Base-by-base conservation (phyloP, 371 early-diverging fungal genomes). In the Dichotomocladium elegans region DNA sequence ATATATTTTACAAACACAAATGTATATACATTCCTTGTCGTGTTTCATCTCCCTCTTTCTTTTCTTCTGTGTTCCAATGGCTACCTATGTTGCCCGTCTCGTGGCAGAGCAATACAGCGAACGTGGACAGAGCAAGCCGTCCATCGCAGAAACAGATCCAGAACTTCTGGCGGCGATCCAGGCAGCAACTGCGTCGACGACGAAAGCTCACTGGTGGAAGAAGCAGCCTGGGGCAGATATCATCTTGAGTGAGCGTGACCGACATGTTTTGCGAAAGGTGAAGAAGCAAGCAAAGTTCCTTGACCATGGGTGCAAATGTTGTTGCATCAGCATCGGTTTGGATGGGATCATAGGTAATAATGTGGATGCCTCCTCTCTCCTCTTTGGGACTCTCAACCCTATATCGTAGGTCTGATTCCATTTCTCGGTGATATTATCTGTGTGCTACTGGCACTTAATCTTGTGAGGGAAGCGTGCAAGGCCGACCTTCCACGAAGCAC, bases 271-370 rank as follows among this genome's bases (percentile, higher is more conserved):
- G 28, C 66, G 60, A 14, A 44, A 31, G 44, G 74, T 79, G 22
- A 76, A 74, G 37, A 30, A 44, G 4, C 64, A 69, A 27, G 76
- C 77, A 7, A 53, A 58, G 45, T 60, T 61, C 44, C 58, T 74
- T 4, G 79, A 76, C 45, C 50, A 53, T 48, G 78, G 74, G 2
- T 51, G 66, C 28, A 51, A 62, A 11, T 74, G 71, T 40, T 76
- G 81, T 34, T 70, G 81, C 44, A 64, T 57, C 35, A 64, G 51
- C n/a, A 45, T 81, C n/a, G 79, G 81, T 0, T 51, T 81, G 17
- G 81, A 81, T 55, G 68, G 68, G n/a, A 28, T 80, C 11, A 35
- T 80, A 21, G 80, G 80, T 72, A 66, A n/a, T n/a, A n/a, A n/a
- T n/a, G n/a, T n/a, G n/a, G n/a, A n/a, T n/a, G n/a, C n/a, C n/a